Conservation (phyloP, 176 grass and related monocot genomes). For the Chloris gayana region DNA sequence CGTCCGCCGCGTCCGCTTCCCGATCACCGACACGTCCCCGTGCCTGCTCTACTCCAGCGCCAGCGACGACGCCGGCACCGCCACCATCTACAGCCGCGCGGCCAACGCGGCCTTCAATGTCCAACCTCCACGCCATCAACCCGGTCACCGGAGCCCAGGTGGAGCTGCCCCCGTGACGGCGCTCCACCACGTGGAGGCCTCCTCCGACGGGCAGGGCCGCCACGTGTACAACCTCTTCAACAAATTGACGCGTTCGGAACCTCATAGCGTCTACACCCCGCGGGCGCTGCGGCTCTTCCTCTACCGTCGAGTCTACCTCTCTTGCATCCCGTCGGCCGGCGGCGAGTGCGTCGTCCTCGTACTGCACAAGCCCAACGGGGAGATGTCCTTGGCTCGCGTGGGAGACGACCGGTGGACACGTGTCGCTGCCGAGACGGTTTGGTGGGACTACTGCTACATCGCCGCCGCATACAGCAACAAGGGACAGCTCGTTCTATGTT, state of each 20-base stretch:
- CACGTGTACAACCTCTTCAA: not conserved
- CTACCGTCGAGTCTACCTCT: not conserved
- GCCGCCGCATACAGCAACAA: too few relatives aligned
- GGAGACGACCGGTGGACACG: not conserved
- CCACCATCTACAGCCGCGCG: not conserved
- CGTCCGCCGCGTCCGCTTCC: not conserved
- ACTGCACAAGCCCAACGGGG: not conserved
- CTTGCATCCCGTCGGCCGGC: not conserved
- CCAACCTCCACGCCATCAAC: slow-evolving; percentile 18
- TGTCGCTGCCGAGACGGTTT: not conserved
- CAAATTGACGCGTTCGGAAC: accelerated
- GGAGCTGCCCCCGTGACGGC: too few relatives aligned
- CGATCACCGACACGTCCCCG: not conserved
- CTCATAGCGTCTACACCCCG: not conserved
- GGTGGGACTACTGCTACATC: not conserved
- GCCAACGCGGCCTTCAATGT: not conserved
- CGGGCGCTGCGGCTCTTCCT: not conserved
- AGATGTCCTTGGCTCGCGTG: not conserved
- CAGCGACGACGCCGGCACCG: not conserved
- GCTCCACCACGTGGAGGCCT: not conserved
- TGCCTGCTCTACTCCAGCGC: slow-evolving; percentile 11
- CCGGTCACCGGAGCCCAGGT: too few relatives aligned
- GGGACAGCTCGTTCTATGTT: not conserved
- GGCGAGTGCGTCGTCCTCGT: too few relatives aligned
- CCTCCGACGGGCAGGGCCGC: not conserved